Evolutionary conservation across 176 grass and related monocot genomes (phyloP), one percentile per base, ranked within the genome.

Genomic region (Coix lacrymajobi): DNA sequence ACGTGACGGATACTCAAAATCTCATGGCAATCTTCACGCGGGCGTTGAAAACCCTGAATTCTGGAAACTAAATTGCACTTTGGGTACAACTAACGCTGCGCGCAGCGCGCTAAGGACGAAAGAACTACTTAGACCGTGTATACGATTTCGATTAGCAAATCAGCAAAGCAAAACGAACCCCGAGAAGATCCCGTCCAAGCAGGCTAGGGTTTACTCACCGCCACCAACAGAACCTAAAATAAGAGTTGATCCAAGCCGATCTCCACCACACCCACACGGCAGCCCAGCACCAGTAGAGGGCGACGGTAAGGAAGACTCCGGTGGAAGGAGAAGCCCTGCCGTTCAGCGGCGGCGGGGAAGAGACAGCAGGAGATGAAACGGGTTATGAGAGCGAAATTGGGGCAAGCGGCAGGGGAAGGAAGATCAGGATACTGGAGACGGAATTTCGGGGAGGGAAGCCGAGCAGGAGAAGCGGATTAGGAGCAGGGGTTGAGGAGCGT

Each of bases 171-270:
- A 44, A 33, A 79, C 41, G 26, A 66, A 79, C 28, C 46, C 76
- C 39, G 63, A 31, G 37, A 8, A 33, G 39, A 46, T 66, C 65
- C 77, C 76, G 57, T 4, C 62, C 28, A 36, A 36, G 77, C 11
- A 49, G 22, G 41, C 29, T 80, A 80, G 78, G 78, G 78, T 80
- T 79, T 25, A 68, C 78, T 68, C 41, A 80, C 62, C 62, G 16
- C 5, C 20, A 46, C 1, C 62, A 49, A 52, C 13, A 79, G 34
- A 79, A 11, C 22, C 64, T 52, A 20, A 31, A 22, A 31, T 20
- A 17, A 26, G 9, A 74, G 16, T 22, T 52, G 61, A 19, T 29
- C 78, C 22, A 46, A 49, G 13, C 13, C 69, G 70, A 83, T 83
- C 71, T 49, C 57, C 80, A 46, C 39, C 41, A 56, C 31, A 64